A percentile compares a stretch with the other conserved stretches of the same genome.
These are phyloP conservation scores for Rhizophora apiculata DNA, from an alignment of 345 rosid genomes.

Conservation along the genomic window DNA sequence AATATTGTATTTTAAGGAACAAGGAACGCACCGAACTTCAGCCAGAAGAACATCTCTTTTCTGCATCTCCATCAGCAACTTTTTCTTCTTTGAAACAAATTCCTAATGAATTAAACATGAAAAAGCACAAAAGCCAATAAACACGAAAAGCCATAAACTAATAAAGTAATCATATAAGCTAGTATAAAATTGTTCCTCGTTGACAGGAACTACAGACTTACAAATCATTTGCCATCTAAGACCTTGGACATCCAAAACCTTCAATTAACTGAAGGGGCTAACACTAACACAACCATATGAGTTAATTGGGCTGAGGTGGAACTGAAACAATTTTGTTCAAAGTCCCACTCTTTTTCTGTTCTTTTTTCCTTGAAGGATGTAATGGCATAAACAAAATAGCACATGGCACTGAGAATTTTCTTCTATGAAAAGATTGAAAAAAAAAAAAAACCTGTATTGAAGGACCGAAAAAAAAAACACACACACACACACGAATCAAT, in stretches of 20 bases:
- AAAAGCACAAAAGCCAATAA: slow-evolving; percentile 12
- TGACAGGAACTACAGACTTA: no score
- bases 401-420: no score
- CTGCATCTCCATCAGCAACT: slow-evolving; percentile 30
- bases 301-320: neutral
- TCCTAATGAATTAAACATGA: slow-evolving; percentile 24
- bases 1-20: neutral
- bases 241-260: neutral
- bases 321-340: neutral
- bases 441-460: neutral
- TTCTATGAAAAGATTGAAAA: neutral
- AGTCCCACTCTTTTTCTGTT: no score
- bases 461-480: neutral
- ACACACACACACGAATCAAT: neutral
- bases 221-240: neutral
- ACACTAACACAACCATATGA: neutral
- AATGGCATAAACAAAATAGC: no score
- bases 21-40: slow-evolving; percentile 39
- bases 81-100: slow-evolving; percentile 40
- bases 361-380: no score
- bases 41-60: slow-evolving; percentile 38
- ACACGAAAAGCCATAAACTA: neutral
- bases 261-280: neutral
- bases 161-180: no score
- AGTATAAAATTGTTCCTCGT: no score